Conservation (phyloP, 1,284 basidiomycete species). For the Boletus mariae region DNA sequence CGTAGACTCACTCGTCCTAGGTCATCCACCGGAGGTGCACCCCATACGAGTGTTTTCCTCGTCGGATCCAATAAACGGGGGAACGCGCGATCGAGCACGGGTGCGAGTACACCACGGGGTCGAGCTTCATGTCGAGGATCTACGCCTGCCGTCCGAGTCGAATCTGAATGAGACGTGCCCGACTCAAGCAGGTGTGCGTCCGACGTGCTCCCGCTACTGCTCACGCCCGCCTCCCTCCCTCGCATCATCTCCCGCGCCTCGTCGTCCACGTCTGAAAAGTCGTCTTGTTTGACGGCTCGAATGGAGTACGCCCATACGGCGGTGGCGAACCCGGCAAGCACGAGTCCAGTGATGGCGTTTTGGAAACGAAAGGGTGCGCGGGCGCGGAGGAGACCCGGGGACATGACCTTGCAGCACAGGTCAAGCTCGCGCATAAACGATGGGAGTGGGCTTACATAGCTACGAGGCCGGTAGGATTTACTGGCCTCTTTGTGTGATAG, state of each 20-base stretch:
- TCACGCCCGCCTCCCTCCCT: conserved; percentile 17
- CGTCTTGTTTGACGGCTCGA: conserved; percentile 88
- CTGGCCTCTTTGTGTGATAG: conserved; percentile 34
- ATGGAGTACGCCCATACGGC: conserved; percentile 93
- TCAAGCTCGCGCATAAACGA: not conserved
- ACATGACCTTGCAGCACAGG: conserved; percentile 63
- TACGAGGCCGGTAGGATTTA: conserved; percentile 40
- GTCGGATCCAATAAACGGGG: conserved; percentile 56
- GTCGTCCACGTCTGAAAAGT: conserved; percentile 79
- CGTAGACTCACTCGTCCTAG: conserved; percentile 39
- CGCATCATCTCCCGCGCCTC: conserved; percentile 57
- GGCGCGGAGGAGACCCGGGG: conserved; percentile 82
- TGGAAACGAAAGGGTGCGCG: conserved; percentile 77
- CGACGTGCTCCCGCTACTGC: not conserved
- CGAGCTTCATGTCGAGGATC: conserved; percentile 2
- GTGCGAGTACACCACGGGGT: conserved; percentile 43
- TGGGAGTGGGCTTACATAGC: conserved; percentile 31
- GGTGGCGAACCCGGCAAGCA: conserved; percentile 73
- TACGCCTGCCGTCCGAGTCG: not conserved
- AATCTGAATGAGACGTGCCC: not conserved
- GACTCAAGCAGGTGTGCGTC: not conserved
- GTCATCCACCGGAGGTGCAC: conserved; percentile 64
- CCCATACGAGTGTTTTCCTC: conserved; percentile 61
- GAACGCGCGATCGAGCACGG: conserved; percentile 41
- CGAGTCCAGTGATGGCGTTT: conserved; percentile 77